Evolutionary conservation across 148 eudicot genomes (phyloP).

Genomic region (Rhododendron ovatum): DNA sequence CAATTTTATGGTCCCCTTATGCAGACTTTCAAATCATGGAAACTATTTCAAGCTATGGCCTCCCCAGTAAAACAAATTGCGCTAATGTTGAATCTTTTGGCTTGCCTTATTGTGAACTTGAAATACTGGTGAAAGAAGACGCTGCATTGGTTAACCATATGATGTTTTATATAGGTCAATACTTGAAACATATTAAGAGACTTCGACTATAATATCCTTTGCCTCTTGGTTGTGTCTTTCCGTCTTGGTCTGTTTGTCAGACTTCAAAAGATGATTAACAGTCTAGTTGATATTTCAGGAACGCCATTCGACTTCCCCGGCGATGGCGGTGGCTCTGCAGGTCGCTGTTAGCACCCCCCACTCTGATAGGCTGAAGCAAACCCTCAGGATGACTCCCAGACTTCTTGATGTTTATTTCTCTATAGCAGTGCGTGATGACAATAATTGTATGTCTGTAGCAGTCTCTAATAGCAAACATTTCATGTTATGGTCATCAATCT

Average conservation of each 20-base stretch:
- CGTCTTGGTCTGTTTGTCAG: not conserved
- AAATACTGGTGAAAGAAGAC: not conserved
- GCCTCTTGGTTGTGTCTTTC: not conserved
- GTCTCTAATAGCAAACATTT: not conserved
- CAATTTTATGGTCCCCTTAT: not conserved
- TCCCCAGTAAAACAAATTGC: not conserved
- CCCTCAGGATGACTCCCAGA: conserved; percentile 70
- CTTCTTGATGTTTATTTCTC: conserved; percentile 86
- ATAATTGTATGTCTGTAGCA: conserved; percentile 57
- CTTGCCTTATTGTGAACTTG: not conserved
- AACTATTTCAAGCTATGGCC: not conserved
- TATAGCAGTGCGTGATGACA: conserved; percentile 68
- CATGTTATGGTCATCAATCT: not conserved
- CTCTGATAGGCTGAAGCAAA: conserved; percentile 77
- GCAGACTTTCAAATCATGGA: not conserved
- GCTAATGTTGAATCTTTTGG: not conserved
- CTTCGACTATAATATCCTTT: not conserved
- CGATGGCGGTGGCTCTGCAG: conserved; percentile 72
- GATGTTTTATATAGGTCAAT: not conserved
- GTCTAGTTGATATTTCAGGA: conserved; percentile 49
- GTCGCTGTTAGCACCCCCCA: conserved; percentile 53
- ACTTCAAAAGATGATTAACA: conserved; percentile 3
- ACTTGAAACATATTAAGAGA: not conserved
- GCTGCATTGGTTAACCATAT: not conserved
- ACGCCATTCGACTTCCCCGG: conserved; percentile 93